These are phyloP conservation scores for Anthostomella pinea DNA, from an alignment of 2,329 filamentous ascomycete genomes.

Conservation along the genomic window DNA sequence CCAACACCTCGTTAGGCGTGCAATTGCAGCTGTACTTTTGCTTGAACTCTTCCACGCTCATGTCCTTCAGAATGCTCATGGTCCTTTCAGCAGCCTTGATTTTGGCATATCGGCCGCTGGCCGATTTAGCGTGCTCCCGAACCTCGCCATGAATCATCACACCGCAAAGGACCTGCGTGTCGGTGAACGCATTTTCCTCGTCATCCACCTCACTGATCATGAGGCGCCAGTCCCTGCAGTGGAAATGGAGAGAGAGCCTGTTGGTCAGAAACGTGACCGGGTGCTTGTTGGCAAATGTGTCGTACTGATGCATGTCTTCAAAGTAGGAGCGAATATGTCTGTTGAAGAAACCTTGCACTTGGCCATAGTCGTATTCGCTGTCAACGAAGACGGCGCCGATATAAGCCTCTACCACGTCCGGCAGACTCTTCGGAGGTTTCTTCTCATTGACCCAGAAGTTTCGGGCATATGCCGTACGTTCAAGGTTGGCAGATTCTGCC, in stretches of 20 bases:
- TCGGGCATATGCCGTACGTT: constrained; percentile 41
- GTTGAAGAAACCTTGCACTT: constrained; percentile 77
- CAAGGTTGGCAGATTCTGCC: constrained; percentile 36
- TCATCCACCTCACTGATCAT: constrained; percentile 49
- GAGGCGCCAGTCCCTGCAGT: constrained; percentile 59
- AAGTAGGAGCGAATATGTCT: constrained; percentile 74
- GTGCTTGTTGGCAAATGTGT: constrained; percentile 82
- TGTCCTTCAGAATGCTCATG: constrained; percentile 42
- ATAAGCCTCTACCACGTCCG: constrained; percentile 87
- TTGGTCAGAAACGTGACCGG: constrained; percentile 72
- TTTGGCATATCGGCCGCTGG: constrained; percentile 72
- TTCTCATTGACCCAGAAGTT: constrained; percentile 68
- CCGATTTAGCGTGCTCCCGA: constrained; percentile 58
- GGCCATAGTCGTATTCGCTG: constrained; percentile 70
- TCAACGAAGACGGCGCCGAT: constrained; percentile 92
- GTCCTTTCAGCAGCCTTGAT: constrained; percentile 61
- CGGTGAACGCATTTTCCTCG: constrained; percentile 34
- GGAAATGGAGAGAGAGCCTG: constrained; percentile 61
- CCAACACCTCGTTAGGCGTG: constrained; percentile 17
- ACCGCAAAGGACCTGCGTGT: constrained; percentile 62
- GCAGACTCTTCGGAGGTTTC: constrained; percentile 69
- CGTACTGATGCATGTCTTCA: constrained; percentile 80
- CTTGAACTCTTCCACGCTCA: constrained; percentile 57
- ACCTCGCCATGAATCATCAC: constrained; percentile 73
- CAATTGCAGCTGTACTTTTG: constrained; percentile 64